phyloP scores from a whole-genome alignment of 352 stramenopile species.

The Phytophthora vignae region DNA sequence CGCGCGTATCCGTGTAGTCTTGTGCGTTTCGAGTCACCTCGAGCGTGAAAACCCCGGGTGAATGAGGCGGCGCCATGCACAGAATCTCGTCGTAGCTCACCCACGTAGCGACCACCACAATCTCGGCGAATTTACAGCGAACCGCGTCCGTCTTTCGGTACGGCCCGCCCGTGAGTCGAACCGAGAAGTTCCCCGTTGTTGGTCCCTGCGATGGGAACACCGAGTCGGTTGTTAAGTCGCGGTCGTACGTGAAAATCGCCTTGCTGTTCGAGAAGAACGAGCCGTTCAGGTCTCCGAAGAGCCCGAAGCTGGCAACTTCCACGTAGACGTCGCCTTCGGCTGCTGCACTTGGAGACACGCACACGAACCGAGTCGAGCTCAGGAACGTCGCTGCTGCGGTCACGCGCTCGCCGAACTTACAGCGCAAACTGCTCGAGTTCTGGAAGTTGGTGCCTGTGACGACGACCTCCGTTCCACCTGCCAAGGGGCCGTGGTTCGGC shows the following conservation, averaged over 20 bases:
- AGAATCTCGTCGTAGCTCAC: slow-evolving; percentile 71
- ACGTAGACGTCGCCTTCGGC: slow-evolving; percentile 53
- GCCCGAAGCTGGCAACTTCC: slow-evolving; percentile 77
- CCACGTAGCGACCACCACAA: slow-evolving; percentile 74
- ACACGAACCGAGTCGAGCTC: slow-evolving; percentile 73
- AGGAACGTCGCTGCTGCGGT: slow-evolving; percentile 63
- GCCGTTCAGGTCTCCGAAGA: slow-evolving; percentile 15
- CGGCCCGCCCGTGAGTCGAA: slow-evolving; percentile 82
- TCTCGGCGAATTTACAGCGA: slow-evolving; percentile 88
- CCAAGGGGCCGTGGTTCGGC: slow-evolving; percentile 78
- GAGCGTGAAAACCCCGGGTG: slow-evolving; percentile 75
- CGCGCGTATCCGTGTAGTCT: slow-evolving; percentile 81
- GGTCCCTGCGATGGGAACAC: slow-evolving; percentile 85
- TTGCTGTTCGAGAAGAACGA: slow-evolving; percentile 52
- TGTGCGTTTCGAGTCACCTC: slow-evolving; percentile 93
- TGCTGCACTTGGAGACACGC: slow-evolving; percentile 61
- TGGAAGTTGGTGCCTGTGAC: slow-evolving; percentile 80
- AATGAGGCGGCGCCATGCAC: slow-evolving; percentile 78
- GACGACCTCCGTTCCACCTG: slow-evolving; percentile 86
- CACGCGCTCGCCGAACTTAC: slow-evolving; percentile 64
- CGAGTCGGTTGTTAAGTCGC: slow-evolving; percentile 59
- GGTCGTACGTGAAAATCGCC: slow-evolving; percentile 87
- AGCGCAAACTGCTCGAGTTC: slow-evolving; percentile 73
- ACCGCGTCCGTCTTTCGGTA: slow-evolving; percentile 82
- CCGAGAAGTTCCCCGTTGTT: slow-evolving; percentile 87